These are phyloP conservation scores for Hypoxylon sp. DNA, from an alignment of 2,329 filamentous ascomycete species.

Conservation along the genomic window DNA sequence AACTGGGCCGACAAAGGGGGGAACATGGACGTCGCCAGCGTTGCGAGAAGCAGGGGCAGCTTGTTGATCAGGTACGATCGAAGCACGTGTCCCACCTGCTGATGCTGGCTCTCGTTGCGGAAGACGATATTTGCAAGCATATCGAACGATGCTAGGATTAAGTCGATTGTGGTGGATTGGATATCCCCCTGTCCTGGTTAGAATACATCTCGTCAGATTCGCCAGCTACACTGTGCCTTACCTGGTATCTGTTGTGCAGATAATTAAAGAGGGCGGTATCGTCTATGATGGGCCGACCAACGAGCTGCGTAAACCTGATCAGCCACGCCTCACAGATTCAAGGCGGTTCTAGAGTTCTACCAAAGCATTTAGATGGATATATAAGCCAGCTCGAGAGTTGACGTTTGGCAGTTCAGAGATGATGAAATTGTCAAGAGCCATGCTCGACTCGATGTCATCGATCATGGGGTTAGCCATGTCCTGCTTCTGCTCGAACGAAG, in stretches of 20 bases:
- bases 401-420: slow-evolving; percentile 72
- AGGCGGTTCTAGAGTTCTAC: slow-evolving; percentile 61
- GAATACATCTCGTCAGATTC: slow-evolving; percentile 14
- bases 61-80: slow-evolving; percentile 85
- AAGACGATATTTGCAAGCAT: slow-evolving; percentile 87
- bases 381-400: slow-evolving; percentile 82
- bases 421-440: slow-evolving; percentile 63
- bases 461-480: slow-evolving; percentile 59
- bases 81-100: slow-evolving; percentile 72
- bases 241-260: slow-evolving; percentile 84
- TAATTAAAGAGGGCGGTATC: slow-evolving; percentile 81
- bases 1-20: slow-evolving; percentile 78
- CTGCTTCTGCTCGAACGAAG: slow-evolving; percentile 63
- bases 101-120: slow-evolving; percentile 61
- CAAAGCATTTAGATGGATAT: slow-evolving; percentile 83
- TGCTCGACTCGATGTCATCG: slow-evolving; percentile 64
- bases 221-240: slow-evolving; percentile 47
- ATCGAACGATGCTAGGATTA: slow-evolving; percentile 90
- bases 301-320: slow-evolving; percentile 65
- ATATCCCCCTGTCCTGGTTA: slow-evolving; percentile 69
- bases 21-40: slow-evolving; percentile 69
- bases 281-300: slow-evolving; percentile 83
- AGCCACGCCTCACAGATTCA: neutral
- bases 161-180: slow-evolving; percentile 78
- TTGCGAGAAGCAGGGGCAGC: slow-evolving; percentile 62